These are phyloP conservation scores for Paecilomyces dactylethromorphus DNA, from an alignment of 2,329 filamentous ascomycete genomes.

Conservation along the genomic window DNA sequence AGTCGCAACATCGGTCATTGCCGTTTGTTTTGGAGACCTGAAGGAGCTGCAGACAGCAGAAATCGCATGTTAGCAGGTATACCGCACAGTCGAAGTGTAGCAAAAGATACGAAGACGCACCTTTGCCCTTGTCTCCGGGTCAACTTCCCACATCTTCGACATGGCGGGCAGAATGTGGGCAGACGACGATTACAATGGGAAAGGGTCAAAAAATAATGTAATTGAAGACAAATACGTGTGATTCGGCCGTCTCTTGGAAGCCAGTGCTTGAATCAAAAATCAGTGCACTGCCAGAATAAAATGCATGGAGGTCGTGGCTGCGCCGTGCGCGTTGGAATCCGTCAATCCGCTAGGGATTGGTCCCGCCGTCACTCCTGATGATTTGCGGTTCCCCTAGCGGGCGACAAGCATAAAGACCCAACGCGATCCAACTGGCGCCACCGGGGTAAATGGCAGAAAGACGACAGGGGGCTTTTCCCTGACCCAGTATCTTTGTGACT, in stretches of 20 bases:
- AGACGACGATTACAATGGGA: neutral
- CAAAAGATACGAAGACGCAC: slow-evolving; percentile 40
- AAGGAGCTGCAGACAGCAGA: slow-evolving; percentile 57
- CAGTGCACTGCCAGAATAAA: neutral
- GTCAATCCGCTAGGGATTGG: neutral
- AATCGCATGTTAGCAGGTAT: neutral
- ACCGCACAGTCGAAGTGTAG: neutral
- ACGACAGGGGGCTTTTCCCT: neutral
- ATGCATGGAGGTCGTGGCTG: neutral
- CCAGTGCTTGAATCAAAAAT: neutral
- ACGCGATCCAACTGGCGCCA: neutral
- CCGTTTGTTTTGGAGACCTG: slow-evolving; percentile 83
- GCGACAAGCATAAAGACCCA: neutral
- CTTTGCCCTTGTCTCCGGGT: slow-evolving; percentile 94
- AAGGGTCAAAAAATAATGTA: neutral
- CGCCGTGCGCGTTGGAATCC: neutral
- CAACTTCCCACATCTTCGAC: slow-evolving; percentile 95
- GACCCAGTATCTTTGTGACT: neutral
- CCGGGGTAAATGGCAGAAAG: neutral
- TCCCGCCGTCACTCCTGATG: neutral
- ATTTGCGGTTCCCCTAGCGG: neutral
- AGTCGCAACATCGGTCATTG: slow-evolving; percentile 92
- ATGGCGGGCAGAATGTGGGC: slow-evolving; percentile 14
- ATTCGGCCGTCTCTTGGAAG: neutral
- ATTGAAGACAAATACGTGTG: neutral